Evolutionary conservation across 2,329 filamentous ascomycete species (phyloP).

Genomic region (Myriosclerotinia duriaeana): DNA sequence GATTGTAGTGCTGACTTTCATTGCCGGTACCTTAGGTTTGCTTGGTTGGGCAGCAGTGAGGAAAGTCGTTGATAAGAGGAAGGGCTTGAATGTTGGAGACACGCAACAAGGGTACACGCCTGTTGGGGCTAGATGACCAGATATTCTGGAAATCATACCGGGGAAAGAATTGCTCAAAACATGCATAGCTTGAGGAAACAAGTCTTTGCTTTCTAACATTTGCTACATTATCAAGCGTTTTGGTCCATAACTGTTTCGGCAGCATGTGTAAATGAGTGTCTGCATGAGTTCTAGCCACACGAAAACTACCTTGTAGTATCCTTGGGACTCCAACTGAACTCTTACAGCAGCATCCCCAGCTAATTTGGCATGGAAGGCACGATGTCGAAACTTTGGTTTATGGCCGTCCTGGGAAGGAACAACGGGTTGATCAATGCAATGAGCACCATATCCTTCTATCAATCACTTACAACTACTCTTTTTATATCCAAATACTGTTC

Average conservation of each 20-base stretch:
- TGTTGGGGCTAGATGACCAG: constrained; percentile 29
- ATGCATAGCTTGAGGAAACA: background rate
- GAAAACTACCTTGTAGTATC: background rate
- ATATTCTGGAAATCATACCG: background rate
- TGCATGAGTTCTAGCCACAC: too few species aligned
- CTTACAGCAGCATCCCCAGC: background rate
- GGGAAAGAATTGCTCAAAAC: background rate
- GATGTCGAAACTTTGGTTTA: background rate
- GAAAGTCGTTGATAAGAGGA: constrained; percentile 48
- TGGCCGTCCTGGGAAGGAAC: background rate
- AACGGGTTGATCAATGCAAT: background rate
- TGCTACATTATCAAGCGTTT: background rate
- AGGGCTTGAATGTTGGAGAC: constrained; percentile 34
- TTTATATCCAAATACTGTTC: background rate
- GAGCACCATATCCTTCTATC: background rate
- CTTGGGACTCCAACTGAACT: background rate
- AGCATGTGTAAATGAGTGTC: background rate
- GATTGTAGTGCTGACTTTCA: constrained; percentile 65
- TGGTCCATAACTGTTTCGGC: background rate
- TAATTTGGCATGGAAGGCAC: background rate
- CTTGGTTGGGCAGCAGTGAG: constrained; percentile 59
- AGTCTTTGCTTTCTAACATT: background rate
- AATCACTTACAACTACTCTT: background rate
- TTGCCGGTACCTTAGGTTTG: constrained; percentile 57
- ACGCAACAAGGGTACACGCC: constrained; percentile 33